phyloP scores from a whole-genome alignment of 2,329 filamentous ascomycete species.

The Monilinia fructicola region DNA sequence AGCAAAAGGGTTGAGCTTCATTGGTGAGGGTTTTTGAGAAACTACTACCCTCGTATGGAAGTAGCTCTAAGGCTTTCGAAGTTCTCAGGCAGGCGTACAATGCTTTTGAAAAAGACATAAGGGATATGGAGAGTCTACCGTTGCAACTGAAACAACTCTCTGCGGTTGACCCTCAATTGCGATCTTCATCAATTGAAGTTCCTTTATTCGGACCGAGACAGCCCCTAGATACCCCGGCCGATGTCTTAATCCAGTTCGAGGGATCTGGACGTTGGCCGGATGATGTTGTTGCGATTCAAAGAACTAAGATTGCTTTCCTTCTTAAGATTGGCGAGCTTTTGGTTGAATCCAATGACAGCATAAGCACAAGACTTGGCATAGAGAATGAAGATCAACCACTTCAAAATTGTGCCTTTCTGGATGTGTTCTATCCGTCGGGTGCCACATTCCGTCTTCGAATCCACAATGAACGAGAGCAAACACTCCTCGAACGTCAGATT shows the following conservation, averaged over 20 bases:
- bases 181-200: conserved; percentile 65
- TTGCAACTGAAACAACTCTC: conserved; percentile 81
- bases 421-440: conserved; percentile 71
- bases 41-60: conserved; percentile 43
- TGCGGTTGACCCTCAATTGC: conserved; percentile 68
- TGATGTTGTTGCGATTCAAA: conserved; percentile 84
- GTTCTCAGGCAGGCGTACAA: conserved; percentile 68
- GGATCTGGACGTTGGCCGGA: conserved; percentile 93
- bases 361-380: conserved; percentile 71
- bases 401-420: conserved; percentile 78
- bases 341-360: conserved; percentile 56
- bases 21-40: conserved; percentile 49
- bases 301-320: conserved; percentile 88
- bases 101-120: conserved; percentile 72
- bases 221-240: conserved; percentile 57
- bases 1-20: conserved; percentile 43
- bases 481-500: conserved; percentile 73
- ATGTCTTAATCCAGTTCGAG: conserved; percentile 87
- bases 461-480: conserved; percentile 83
- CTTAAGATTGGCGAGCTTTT: conserved; percentile 66
- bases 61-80: conserved; percentile 58
- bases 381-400: conserved; percentile 70
- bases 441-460: conserved; percentile 82
- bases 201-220: conserved; percentile 48
- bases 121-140: conserved; percentile 77